Evolutionary conservation across 2,329 filamentous ascomycete species (phyloP), one percentile per base, ranked within the genome.

Genomic region (Phialemonium atrogriseum): DNA sequence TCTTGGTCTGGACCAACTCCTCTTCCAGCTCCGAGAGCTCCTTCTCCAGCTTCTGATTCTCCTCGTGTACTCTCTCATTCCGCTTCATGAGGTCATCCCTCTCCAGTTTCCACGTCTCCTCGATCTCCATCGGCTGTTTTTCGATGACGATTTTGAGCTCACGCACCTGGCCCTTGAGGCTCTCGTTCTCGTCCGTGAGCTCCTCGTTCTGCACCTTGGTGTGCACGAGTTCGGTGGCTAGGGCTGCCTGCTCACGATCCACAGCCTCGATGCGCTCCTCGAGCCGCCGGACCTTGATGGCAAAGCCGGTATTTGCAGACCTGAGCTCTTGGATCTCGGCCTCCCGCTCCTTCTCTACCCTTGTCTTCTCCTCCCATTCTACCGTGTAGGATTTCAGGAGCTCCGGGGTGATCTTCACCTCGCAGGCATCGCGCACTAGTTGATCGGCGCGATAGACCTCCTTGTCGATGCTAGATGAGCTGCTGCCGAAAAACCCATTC

Each of bases 401-500:
- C 48, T 93, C 84, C 0, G 84, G 78, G 0, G 85, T 85, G 24
- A 98, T 77, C 49, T 85, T 83, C 31, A 96, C 71, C 20, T 84
- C 80, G 50, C 88, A 94, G 1, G 91, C 91, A 56, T 98, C 91
- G 38, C 84, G 82, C 10, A 98, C 85, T 38, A 98, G 76, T 46
- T 91, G 78, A 54, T 98, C 91, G 11, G 91, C 91, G 30, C 88
- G 80, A 55, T 98, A 98, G 6, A 98, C 77, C 52, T 95, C 91
- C 58, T 94, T 95, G 52, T 98, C 91, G 10, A 86, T 73, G 43
- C 78, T 84, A n/a, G 80, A 79, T 20, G 84, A 87, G 15, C 86
- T 89, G 53, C 82, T 89, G 38, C 91, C 91, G 50, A 98, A 98
- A 67, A 98, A 98, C 10, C 91, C 91, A 25, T 87, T 94, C 56